A percentile compares a stretch with the other conserved stretches of the same genome.
These are phyloP conservation scores for Monosporozyma yasuniensis DNA, from an alignment of 805 yeast species.

Conservation along the genomic window DNA sequence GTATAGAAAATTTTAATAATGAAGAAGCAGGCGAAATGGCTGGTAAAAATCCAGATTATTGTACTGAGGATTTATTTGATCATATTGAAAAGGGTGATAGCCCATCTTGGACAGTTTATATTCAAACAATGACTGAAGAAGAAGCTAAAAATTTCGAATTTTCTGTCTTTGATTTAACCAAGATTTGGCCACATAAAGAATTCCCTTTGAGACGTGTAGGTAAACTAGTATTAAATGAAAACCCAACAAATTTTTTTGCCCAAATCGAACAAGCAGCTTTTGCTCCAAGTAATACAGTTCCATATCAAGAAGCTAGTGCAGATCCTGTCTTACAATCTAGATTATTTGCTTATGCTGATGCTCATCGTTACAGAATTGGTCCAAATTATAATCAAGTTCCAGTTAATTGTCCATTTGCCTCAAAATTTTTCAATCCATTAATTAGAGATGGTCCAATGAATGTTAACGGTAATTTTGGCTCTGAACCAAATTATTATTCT, in stretches of 20 bases:
- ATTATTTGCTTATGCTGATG: conserved; percentile 75
- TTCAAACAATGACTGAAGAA: conserved; percentile 79
- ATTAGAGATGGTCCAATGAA: conserved; percentile 77
- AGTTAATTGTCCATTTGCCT: conserved; percentile 72
- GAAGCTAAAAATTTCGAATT: conserved; percentile 68
- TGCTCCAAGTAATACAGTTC: conserved; percentile 78
- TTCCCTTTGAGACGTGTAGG: conserved; percentile 86
- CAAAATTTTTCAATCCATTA: conserved; percentile 53
- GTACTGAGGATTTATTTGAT: conserved; percentile 71
- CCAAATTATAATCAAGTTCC: conserved; percentile 76
- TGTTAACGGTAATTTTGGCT: conserved; percentile 63
- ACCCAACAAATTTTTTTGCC: conserved; percentile 80
- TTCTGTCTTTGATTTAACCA: conserved; percentile 83
- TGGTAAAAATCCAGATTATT: conserved; percentile 76
- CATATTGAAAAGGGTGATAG: conserved; percentile 66
- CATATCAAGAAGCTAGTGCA: conserved; percentile 73
- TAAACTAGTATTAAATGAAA: conserved; percentile 66
- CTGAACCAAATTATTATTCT: conserved; percentile 66
- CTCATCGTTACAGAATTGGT: conserved; percentile 73
- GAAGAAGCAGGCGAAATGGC: conserved; percentile 62
- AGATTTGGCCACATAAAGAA: conserved; percentile 83
- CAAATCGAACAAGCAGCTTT: conserved; percentile 83
- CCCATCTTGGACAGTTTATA: conserved; percentile 80
- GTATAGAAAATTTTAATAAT: conserved; percentile 41
- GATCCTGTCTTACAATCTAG: conserved; percentile 81